phyloP scores from a whole-genome alignment of 1,284 basidiomycete species.

The Pseudozyma hubeiensis region DNA sequence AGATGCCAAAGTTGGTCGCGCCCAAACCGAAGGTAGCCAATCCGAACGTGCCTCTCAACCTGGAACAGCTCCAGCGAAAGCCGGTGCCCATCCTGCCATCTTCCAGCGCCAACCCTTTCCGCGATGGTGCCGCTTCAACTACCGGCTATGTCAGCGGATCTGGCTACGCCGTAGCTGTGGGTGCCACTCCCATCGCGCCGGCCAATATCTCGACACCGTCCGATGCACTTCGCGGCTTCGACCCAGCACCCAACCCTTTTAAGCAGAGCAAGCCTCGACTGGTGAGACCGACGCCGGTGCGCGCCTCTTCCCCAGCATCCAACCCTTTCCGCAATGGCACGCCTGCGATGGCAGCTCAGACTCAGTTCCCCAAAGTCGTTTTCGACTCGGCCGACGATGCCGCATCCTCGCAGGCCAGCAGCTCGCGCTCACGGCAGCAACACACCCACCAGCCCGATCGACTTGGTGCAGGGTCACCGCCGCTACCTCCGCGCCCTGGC shows the following conservation, averaged over 20 bases:
- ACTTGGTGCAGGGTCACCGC: slow-evolving; percentile 41
- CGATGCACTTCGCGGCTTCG: slow-evolving; percentile 54
- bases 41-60: slow-evolving; percentile 41
- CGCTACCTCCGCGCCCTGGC: slow-evolving; percentile 48
- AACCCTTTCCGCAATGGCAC: slow-evolving; percentile 53
- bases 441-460: slow-evolving; percentile 36
- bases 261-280: slow-evolving; percentile 64
- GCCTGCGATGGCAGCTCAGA: slow-evolving; percentile 36
- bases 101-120: slow-evolving; percentile 46
- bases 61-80: slow-evolving; percentile 38
- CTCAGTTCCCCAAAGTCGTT: slow-evolving; percentile 44
- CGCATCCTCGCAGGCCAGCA: slow-evolving; percentile 41
- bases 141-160: slow-evolving; percentile 32
- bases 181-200: slow-evolving; percentile 28
- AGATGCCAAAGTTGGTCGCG: slow-evolving; percentile 48
- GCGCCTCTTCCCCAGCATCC: slow-evolving; percentile 53
- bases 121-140: slow-evolving; percentile 33
- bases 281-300: slow-evolving; percentile 61
- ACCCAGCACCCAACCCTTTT: slow-evolving; percentile 62
- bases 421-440: slow-evolving; percentile 37
- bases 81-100: slow-evolving; percentile 34
- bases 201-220: slow-evolving; percentile 39
- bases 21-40: slow-evolving; percentile 48
- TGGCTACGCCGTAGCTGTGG: slow-evolving; percentile 41
- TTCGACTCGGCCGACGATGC: slow-evolving; percentile 40